Conservation (phyloP, 164 flowering plant genomes). For the Chimonanthus salicifolius region DNA sequence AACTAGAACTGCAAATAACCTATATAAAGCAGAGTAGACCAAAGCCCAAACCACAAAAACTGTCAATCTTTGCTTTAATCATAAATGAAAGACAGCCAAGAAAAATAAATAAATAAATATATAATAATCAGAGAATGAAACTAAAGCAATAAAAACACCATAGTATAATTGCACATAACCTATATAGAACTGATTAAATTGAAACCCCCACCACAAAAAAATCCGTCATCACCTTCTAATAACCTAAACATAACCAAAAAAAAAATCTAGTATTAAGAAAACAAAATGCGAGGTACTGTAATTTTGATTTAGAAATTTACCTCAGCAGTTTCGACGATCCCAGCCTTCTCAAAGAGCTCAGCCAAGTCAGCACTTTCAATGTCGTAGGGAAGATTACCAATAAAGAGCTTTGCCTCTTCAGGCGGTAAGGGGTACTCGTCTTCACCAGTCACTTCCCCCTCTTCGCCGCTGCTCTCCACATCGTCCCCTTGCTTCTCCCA, state of each 20-base stretch:
- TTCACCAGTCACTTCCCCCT: conserved; percentile 17
- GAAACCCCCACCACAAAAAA: background rate
- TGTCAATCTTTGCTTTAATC: background rate
- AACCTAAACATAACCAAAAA: too few species aligned
- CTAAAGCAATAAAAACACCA: background rate
- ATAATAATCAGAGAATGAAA: background rate
- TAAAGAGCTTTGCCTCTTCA: conserved; percentile 54
- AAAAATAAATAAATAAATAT: background rate
- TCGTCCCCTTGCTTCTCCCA: conserved; percentile 11
- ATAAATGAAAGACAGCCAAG: background rate
- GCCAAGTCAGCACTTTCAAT: conserved; percentile 47
- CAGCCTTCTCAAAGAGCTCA: conserved; percentile 43
- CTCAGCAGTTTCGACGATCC: conserved; percentile 52
- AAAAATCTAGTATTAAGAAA: too few species aligned
- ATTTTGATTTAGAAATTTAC: conserved; percentile 15
- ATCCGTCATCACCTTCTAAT: too few species aligned
- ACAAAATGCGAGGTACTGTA: background rate
- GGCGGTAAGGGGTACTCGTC: conserved; percentile 30
- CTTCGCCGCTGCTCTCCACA: conserved; percentile 14
- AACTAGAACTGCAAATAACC: conserved; percentile 39
- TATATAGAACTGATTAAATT: background rate
- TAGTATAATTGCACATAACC: background rate
- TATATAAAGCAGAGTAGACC: conserved; percentile 11
- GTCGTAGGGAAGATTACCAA: conserved; percentile 50
- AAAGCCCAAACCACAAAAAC: conserved; percentile 8